These are phyloP conservation scores for Tolypocladium guangdongense DNA, from an alignment of 2,329 filamentous ascomycete genomes.

Conservation along the genomic window DNA sequence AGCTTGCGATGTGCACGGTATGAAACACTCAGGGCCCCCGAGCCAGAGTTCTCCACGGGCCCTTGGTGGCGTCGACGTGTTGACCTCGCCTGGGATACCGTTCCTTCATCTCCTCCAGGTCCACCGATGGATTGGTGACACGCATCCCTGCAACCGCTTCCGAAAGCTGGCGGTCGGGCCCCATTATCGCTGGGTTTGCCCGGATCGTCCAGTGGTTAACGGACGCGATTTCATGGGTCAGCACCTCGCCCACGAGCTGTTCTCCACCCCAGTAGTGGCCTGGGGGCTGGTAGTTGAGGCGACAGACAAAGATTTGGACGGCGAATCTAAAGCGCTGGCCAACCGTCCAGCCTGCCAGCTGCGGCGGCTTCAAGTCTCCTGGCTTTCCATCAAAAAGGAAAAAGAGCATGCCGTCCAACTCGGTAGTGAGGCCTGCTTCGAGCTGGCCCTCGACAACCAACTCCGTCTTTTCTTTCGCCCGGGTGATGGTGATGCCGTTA, in stretches of 20 bases:
- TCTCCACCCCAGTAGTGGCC: background rate
- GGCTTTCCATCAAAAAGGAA: background rate
- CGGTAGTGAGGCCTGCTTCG: background rate
- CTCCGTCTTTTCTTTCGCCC: background rate
- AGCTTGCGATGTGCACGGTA: background rate
- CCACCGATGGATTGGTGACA: background rate
- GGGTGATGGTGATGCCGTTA: background rate
- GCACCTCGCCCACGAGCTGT: background rate
- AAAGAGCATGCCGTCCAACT: background rate
- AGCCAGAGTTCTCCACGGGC: background rate
- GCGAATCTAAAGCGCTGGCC: background rate
- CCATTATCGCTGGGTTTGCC: background rate
- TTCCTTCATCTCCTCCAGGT: background rate
- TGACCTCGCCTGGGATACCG: background rate
- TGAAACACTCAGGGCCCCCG: background rate
- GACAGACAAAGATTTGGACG: background rate
- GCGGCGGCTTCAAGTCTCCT: background rate
- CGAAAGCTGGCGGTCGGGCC: background rate
- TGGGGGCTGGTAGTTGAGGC: background rate
- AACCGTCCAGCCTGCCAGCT: background rate
- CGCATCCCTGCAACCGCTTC: background rate
- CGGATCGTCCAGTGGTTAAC: background rate
- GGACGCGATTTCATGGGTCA: background rate
- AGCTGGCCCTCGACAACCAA: background rate
- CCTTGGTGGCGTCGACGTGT: background rate